Evolutionary conservation across 768 basidiomycete species (phyloP), one percentile per base, ranked within the genome.

Genomic region (Trametes cinnabarina): DNA sequence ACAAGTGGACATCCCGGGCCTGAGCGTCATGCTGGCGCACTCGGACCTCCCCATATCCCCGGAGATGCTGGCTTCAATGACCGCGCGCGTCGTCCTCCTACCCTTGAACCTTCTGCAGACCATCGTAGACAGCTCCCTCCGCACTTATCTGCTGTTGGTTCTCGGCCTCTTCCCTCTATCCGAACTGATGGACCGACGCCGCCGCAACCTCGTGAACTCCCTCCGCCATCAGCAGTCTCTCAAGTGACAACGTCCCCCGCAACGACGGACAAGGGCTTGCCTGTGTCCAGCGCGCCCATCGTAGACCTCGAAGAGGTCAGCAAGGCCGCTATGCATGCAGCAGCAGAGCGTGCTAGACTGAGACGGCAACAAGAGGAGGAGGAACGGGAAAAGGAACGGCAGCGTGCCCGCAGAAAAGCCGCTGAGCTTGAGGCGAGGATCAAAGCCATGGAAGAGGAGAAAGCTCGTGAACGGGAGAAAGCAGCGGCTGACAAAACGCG

Each of bases 291-390:
- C n/a, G 37, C 60, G 17, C 57, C 68, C n/a, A 40, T 64, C 1
- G 57, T 66, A 22, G 71, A 71, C 55, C 26, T 89, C 28, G 88
- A 92, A 49, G 83, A 83, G 50, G 81, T 76, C n/a, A 79, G 82
- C 56, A 88, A 89, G 69, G 83, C 85, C 44, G 74, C 86, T 17
- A 94, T 94, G 93, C 92, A 92, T 58, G 81, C 72, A 53, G 90
- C 90, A 6, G 93, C 93, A 2, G 92, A 90, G 60, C 82, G 92
- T 39, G 93, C 93, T 6, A 87, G 84, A 66, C 81, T 87, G 60
- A 78, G 93, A 52, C 77, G 91, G 46, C 86, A 90, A 65, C 81
- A 88, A 49, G 93, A 94, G 64, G 94, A 95, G 68, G 87, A 85
- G 60, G 87, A 90, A 63, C 80, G 92, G 15, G 86, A 91, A 67